These are phyloP conservation scores for Camellia oleifera DNA, from an alignment of 179 eudicot genomes.

Conservation along the genomic window DNA sequence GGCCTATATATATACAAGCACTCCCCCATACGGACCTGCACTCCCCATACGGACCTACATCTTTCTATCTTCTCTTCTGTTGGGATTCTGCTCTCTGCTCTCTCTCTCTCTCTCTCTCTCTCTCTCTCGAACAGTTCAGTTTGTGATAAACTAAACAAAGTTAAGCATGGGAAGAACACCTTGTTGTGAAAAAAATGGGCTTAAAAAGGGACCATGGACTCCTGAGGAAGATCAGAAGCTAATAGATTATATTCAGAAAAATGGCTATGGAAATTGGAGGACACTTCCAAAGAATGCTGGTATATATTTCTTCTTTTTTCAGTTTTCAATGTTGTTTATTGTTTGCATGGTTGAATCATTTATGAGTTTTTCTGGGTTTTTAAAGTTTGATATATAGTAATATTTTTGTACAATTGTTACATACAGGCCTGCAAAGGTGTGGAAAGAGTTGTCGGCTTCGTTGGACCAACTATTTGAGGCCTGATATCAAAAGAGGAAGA, in stretches of 20 bases:
- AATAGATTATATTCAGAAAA: conserved; percentile 33
- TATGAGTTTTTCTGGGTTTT: neutral
- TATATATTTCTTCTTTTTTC: neutral
- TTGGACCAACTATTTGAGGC: conserved; percentile 54
- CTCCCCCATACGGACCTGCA: conserved; percentile 24
- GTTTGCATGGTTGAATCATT: neutral
- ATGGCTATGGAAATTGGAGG: conserved; percentile 61
- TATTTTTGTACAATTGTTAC: neutral
- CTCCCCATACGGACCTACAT: conserved; percentile 24
- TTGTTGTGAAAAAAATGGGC: conserved; percentile 48
- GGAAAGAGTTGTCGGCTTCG: conserved; percentile 57
- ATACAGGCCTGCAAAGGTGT: conserved; percentile 43
- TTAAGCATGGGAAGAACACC: conserved; percentile 55
- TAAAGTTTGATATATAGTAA: neutral
- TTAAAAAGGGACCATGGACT: conserved; percentile 72
- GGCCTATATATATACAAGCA: neutral
- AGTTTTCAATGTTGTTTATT: neutral
- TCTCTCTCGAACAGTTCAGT: neutral
- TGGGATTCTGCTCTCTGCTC: too few species aligned
- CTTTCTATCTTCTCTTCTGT: conserved; percentile 3
- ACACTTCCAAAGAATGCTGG: conserved; percentile 61
- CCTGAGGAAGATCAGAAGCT: conserved; percentile 55
- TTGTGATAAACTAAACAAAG: neutral
- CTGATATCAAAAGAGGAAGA: conserved; percentile 46
- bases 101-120: neutral